Conservation (phyloP, 2,329 filamentous ascomycete genomes). For the Aspergillus flavus region DNA sequence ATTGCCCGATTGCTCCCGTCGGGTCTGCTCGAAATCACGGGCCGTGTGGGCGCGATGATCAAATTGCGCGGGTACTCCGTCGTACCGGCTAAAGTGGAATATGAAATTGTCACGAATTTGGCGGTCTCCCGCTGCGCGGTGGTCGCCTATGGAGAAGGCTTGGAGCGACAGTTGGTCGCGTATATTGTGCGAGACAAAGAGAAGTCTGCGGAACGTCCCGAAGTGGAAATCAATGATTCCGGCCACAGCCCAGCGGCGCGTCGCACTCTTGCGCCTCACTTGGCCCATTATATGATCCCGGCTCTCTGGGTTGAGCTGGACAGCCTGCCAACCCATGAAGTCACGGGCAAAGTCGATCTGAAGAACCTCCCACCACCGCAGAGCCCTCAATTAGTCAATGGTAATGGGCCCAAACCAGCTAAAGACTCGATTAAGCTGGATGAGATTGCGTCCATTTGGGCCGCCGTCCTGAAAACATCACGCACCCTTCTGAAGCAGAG, state of each 20-base stretch:
- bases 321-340: constrained; percentile 71
- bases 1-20: constrained; percentile 67
- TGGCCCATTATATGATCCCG: constrained; percentile 84
- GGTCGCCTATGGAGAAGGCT: constrained; percentile 71
- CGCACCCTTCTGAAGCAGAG: constrained; percentile 64
- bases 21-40: constrained; percentile 73
- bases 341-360: constrained; percentile 77
- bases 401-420: constrained; percentile 49
- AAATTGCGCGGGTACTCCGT: constrained; percentile 79
- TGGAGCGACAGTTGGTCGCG: constrained; percentile 74
- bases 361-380: constrained; percentile 70
- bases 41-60: constrained; percentile 77
- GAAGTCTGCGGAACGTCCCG: constrained; percentile 56
- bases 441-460: constrained; percentile 72
- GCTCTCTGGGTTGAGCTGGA: constrained; percentile 74
- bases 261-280: constrained; percentile 63
- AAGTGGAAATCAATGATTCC: constrained; percentile 67
- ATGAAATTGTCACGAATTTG: constrained; percentile 68
- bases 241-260: constrained; percentile 72
- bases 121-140: constrained; percentile 74
- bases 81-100: constrained; percentile 75
- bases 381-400: constrained; percentile 49
- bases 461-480: constrained; percentile 68
- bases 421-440: constrained; percentile 68
- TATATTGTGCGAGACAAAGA: constrained; percentile 73